phyloP scores from a whole-genome alignment of 2,329 filamentous ascomycete species.

The Hymenoscyphus occultus region DNA sequence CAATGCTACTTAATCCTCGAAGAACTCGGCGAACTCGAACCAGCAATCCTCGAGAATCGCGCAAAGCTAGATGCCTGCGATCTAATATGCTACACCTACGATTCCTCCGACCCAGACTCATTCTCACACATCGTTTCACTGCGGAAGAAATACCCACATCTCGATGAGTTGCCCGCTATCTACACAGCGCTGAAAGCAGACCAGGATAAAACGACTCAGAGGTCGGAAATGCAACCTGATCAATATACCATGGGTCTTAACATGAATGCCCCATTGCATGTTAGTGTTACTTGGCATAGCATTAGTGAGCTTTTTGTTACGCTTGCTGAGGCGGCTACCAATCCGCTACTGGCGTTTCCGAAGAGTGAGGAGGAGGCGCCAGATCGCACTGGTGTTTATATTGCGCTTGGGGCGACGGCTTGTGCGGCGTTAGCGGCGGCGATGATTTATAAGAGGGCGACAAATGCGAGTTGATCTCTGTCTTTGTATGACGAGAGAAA shows the following conservation, averaged over 20 bases:
- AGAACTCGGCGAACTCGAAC: conserved; percentile 92
- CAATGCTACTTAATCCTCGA: conserved; percentile 96
- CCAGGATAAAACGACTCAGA: conserved; percentile 93
- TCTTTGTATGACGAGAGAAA: too few relatives aligned
- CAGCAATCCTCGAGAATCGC: conserved; percentile 88
- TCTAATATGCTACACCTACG: conserved; percentile 91
- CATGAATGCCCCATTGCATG: conserved; percentile 89
- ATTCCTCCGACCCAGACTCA: conserved; percentile 93
- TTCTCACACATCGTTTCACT: conserved; percentile 88
- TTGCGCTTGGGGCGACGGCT: conserved; percentile 73
- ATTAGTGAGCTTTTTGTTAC: conserved; percentile 92
- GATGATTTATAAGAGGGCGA: conserved; percentile 57
- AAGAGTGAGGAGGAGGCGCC: conserved; percentile 82
- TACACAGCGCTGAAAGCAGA: conserved; percentile 95
- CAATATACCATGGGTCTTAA: conserved; percentile 81
- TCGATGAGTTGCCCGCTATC: conserved; percentile 86
- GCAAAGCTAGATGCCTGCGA: conserved; percentile 90
- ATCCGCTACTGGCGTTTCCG: conserved; percentile 83
- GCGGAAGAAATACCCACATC: conserved; percentile 72
- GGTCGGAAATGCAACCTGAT: conserved; percentile 86
- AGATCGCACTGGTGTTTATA: conserved; percentile 81
- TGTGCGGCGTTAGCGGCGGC: conserved; percentile 61
- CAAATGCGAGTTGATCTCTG: conserved; percentile 29
- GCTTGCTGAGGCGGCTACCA: conserved; percentile 87
- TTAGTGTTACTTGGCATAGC: conserved; percentile 90